Evolutionary conservation across 208 protist species (phyloP).

Genomic region (Crithidia brevicula): DNA sequence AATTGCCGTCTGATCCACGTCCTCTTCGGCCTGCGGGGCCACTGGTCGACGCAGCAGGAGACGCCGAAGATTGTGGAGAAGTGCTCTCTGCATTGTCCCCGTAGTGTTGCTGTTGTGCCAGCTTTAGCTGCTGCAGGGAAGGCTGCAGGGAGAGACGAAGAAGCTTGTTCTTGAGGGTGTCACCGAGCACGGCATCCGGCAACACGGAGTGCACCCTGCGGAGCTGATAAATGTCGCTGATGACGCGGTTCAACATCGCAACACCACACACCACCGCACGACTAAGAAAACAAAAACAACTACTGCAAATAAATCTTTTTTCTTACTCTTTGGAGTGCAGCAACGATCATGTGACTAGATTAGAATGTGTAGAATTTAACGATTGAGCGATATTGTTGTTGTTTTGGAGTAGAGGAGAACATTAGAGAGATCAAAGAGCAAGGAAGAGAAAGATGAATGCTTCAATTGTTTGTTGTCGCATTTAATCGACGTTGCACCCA

Average conservation of each 20-base stretch:
- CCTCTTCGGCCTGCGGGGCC: neutral
- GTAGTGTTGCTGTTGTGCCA: slow-evolving; percentile 11
- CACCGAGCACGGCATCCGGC: slow-evolving; percentile 59
- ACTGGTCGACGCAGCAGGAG: neutral
- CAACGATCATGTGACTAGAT: too few species aligned
- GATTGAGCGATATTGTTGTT: too few species aligned
- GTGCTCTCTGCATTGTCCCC: neutral
- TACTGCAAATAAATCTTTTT: too few species aligned
- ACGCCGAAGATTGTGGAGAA: neutral
- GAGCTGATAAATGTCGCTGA: slow-evolving; percentile 76
- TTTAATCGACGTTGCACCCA: too few species aligned
- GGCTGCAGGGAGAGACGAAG: slow-evolving; percentile 68
- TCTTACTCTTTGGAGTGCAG: too few species aligned
- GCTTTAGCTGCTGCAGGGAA: slow-evolving; percentile 42
- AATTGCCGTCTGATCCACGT: neutral
- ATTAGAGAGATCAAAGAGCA: too few species aligned
- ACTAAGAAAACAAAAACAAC: too few species aligned
- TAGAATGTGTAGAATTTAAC: too few species aligned
- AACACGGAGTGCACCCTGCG: slow-evolving; percentile 73
- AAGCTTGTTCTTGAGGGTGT: slow-evolving; percentile 75
- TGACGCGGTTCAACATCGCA: slow-evolving; percentile 64
- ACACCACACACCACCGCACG: too few species aligned
- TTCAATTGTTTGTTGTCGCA: too few species aligned
- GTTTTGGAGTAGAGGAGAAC: too few species aligned
- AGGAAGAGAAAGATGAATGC: neutral